Evolutionary conservation across 2,329 filamentous ascomycete species (phyloP).

Genomic region (Pestalotiopsis sp.): DNA sequence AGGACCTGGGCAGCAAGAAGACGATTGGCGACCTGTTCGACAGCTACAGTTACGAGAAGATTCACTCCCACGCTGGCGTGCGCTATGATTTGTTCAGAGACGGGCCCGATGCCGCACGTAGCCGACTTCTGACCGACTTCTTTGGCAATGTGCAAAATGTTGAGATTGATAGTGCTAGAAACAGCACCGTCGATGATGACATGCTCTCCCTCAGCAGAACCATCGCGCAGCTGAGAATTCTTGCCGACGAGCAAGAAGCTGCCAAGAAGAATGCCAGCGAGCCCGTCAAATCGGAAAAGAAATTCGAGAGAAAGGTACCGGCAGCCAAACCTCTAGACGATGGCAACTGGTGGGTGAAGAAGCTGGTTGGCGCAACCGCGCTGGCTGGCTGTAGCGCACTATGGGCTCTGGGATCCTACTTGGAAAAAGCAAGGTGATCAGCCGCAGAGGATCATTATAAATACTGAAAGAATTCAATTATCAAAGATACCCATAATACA

Average conservation of each 20-base stretch:
- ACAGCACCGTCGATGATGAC: constrained; percentile 69
- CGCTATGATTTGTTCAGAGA: constrained; percentile 94
- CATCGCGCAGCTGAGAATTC: constrained; percentile 56
- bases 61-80: constrained; percentile 89
- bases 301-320: constrained; percentile 40
- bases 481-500: not conserved
- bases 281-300: constrained; percentile 20
- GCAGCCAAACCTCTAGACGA: constrained; percentile 65
- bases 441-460: not conserved
- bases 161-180: constrained; percentile 73
- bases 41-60: constrained; percentile 92
- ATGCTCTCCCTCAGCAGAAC: constrained; percentile 74
- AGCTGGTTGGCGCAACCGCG: constrained; percentile 62
- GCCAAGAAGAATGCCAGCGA: constrained; percentile 30
- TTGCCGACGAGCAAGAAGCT: constrained; percentile 48
- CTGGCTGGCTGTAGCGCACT: constrained; percentile 63
- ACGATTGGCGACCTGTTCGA: constrained; percentile 94
- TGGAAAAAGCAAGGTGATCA: constrained; percentile 39
- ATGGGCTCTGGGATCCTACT: constrained; percentile 60
- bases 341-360: constrained; percentile 70
- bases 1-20: constrained; percentile 82
- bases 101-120: constrained; percentile 75
- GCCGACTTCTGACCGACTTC: constrained; percentile 90
- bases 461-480: not conserved
- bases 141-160: constrained; percentile 98